phyloP scores from a whole-genome alignment of 2,329 filamentous ascomycete species.

The Cucurbitaria berberidis region DNA sequence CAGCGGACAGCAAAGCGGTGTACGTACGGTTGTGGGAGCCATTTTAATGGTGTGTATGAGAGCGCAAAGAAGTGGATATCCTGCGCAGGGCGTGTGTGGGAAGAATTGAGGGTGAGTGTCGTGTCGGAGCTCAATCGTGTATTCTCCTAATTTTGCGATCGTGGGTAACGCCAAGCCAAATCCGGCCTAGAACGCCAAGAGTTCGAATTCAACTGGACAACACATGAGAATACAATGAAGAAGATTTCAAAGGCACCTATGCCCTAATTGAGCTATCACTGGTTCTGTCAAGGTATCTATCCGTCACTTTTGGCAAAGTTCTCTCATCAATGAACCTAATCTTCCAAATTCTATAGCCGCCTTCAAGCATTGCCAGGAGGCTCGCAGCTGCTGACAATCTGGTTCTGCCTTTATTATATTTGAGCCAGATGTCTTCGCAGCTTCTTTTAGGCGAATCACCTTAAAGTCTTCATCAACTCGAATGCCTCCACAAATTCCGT shows the following conservation, averaged over 20 bases:
- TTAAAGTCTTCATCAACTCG: constrained; percentile 16
- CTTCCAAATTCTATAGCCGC: too few relatives aligned
- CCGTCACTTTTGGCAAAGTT: too few relatives aligned
- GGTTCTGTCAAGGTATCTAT: too few relatives aligned
- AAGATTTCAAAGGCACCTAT: too few relatives aligned
- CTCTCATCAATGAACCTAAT: too few relatives aligned
- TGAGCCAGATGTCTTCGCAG: not conserved
- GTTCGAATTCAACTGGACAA: too few relatives aligned
- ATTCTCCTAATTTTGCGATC: constrained; percentile 26
- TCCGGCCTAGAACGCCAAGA: constrained; percentile 18
- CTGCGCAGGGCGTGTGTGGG: constrained; percentile 65
- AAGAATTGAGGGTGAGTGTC: constrained; percentile 4
- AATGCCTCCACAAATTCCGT: constrained; percentile 35
- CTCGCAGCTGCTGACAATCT: not conserved
- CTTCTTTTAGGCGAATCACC: not conserved
- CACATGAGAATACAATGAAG: too few relatives aligned
- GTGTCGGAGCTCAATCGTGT: constrained; percentile 1
- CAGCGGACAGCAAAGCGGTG: constrained; percentile 93
- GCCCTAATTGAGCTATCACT: too few relatives aligned
- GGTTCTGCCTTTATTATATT: too few relatives aligned
- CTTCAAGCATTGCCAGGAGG: too few relatives aligned
- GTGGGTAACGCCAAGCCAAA: constrained; percentile 16
- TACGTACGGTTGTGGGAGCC: constrained; percentile 90
- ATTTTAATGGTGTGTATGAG: constrained; percentile 68
- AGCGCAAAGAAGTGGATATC: constrained; percentile 89